Conservation (phyloP, 2,329 filamentous ascomycete genomes). For the Seiridium unicorne region DNA sequence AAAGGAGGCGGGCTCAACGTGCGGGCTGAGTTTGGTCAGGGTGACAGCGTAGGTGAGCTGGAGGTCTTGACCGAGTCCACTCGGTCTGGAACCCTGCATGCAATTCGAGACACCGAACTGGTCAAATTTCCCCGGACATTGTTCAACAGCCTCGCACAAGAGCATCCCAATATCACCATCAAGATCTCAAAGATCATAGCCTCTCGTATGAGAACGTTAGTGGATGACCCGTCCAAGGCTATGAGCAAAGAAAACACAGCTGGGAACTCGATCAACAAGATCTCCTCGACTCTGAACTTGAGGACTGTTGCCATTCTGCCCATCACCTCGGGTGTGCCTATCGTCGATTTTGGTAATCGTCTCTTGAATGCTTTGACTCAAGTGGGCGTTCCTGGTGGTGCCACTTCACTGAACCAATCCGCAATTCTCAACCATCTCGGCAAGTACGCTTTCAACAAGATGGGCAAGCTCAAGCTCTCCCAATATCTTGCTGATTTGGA, state of each 20-base stretch:
- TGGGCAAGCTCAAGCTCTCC: constrained; percentile 93
- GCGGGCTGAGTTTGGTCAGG: constrained; percentile 90
- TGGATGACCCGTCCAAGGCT: constrained; percentile 75
- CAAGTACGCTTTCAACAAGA: constrained; percentile 92
- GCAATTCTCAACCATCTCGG: constrained; percentile 93
- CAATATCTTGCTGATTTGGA: constrained; percentile 96
- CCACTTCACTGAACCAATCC: constrained; percentile 88
- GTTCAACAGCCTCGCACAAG: constrained; percentile 96
- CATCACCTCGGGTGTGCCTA: constrained; percentile 86
- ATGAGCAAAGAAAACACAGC: constrained; percentile 61
- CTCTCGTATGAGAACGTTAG: constrained; percentile 83
- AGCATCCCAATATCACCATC: constrained; percentile 97
- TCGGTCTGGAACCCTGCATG: constrained; percentile 88
- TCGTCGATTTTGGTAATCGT: constrained; percentile 90
- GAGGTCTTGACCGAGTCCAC: constrained; percentile 94
- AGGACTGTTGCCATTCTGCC: constrained; percentile 91
- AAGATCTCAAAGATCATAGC: constrained; percentile 99
- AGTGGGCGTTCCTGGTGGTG: constrained; percentile 84
- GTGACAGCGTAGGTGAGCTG: constrained; percentile 94
- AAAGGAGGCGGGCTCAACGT: constrained; percentile 81
- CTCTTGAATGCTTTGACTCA: constrained; percentile 85
- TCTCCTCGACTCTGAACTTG: constrained; percentile 86
- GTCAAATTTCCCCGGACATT: constrained; percentile 94
- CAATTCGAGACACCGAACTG: constrained; percentile 93
- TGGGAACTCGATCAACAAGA: constrained; percentile 60